Evolutionary conservation across 106 monocot species (phyloP).

Genomic region (Agapanthus africanus): DNA sequence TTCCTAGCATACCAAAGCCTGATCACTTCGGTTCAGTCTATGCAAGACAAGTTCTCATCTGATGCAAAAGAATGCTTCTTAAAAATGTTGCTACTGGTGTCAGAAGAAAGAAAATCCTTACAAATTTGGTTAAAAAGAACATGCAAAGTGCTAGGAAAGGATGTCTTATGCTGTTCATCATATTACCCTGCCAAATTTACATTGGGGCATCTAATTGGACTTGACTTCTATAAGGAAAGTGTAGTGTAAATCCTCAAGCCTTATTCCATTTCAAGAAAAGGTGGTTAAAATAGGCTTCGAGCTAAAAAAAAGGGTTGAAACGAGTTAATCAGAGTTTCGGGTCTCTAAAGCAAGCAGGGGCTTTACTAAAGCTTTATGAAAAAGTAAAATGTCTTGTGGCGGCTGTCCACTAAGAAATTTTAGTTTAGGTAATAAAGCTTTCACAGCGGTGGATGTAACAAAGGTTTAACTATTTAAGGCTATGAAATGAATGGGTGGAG

Average conservation of each 20-base stretch:
- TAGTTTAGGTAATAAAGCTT: too few relatives aligned
- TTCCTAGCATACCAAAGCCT: neutral
- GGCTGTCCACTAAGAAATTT: too few relatives aligned
- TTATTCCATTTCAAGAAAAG: too few relatives aligned
- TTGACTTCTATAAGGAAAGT: neutral
- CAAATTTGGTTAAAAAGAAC: neutral
- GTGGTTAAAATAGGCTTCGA: too few relatives aligned
- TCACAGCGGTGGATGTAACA: neutral
- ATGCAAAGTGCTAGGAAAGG: neutral
- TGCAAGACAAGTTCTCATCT: neutral
- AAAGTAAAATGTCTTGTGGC: too few relatives aligned
- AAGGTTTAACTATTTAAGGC: neutral
- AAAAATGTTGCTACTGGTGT: neutral
- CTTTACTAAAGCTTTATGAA: too few relatives aligned
- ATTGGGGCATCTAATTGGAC: too few relatives aligned
- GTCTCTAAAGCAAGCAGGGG: too few relatives aligned
- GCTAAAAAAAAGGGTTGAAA: too few relatives aligned
- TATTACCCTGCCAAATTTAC: too few relatives aligned
- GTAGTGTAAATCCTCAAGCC: too few relatives aligned
- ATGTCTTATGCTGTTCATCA: neutral
- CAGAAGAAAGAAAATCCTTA: neutral
- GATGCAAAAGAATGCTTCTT: neutral
- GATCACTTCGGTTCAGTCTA: neutral
- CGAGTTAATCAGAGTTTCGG: too few relatives aligned
- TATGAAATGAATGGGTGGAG: neutral